Evolutionary conservation across 1,139 yeast genomes (phyloP), one percentile per base, ranked within the genome.

Genomic region (Diutina neorugosa): DNA sequence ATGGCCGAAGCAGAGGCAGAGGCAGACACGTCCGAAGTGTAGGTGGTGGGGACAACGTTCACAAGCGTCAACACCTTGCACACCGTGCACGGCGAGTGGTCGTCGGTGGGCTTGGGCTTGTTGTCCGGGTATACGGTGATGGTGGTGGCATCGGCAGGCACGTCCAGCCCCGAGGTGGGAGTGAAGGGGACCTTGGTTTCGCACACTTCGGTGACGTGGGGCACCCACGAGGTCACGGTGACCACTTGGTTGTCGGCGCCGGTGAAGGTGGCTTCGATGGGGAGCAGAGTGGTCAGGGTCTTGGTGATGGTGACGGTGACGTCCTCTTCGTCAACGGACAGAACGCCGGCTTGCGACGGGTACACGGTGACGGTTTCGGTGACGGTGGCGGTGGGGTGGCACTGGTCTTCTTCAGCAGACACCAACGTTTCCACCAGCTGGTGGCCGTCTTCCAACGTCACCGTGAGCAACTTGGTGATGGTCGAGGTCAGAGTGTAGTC

Each of bases 31-130:
- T 25, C 41, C 18, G 50, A 25, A n/a, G 50, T 27, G 41, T 25
- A 46, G 20, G 27, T 18, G 3, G 37, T n/a, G 27, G 18, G 23
- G 27, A n/a, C 9, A 27, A 34, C 27, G 11, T 27, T 25, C 14
- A 46, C 19, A 25, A 46, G 41, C 16, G 50, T 46, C 50, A 46
- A 25, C 16, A 46, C 50, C 50, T 46, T 46, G 27, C 50, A 46
- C n/a, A 12, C 40, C 19, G 40, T 27, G 21, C 50, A 46, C 41
- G 31, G 50, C 21, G 16, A 2, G 20, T n/a, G 21, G 34, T 25
- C 23, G 20, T n/a, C 43, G 18, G 48, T 44, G 14, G 37, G 37
- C 19, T 27, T 46, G 21, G 50, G 40, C 18, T 46, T 19, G 27
- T 27, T 46, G 20, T 23, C 37, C n/a, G 50, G 50, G 50, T 46